Percentiles rank a stretch among this genome's conserved stretches.
Conservation (phyloP, 306 rosid genomes). For the Cucurbita moschata region DNA sequence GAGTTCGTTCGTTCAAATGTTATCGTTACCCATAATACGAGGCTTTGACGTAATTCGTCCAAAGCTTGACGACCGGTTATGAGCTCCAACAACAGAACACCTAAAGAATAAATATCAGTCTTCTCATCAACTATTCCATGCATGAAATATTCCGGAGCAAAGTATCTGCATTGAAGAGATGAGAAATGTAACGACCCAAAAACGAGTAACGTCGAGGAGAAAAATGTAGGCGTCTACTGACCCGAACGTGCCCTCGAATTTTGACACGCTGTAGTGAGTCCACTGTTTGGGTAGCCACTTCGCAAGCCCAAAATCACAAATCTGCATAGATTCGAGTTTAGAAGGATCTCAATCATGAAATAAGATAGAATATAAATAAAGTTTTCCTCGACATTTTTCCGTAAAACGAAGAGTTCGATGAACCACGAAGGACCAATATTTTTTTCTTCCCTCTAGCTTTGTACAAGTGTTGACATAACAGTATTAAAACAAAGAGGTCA, state of each 20-base stretch:
- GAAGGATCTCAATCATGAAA: conserved; percentile 1
- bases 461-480: not conserved
- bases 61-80: conserved; percentile 66
- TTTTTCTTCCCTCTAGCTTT: not conserved
- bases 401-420: not conserved
- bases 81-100: conserved; percentile 68
- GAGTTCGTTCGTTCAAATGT: not conserved
- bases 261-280: conserved; percentile 45
- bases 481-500: not conserved
- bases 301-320: conserved; percentile 91
- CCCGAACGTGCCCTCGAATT: conserved; percentile 89
- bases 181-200: not conserved
- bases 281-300: conserved; percentile 71
- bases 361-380: not conserved
- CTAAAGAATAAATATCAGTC: conserved; percentile 71
- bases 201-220: not conserved
- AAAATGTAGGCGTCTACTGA: conserved; percentile 9
- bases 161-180: conserved; percentile 39
- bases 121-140: conserved; percentile 71
- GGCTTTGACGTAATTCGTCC: conserved; percentile 42
- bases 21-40: conserved; percentile 49
- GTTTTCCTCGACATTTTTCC: not conserved
- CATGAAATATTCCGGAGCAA: conserved; percentile 79
- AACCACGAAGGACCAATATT: not conserved
- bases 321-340: conserved; percentile 26